phyloP scores from a whole-genome alignment of 768 basidiomycete genomes.

The Cytidiella melzeri region DNA sequence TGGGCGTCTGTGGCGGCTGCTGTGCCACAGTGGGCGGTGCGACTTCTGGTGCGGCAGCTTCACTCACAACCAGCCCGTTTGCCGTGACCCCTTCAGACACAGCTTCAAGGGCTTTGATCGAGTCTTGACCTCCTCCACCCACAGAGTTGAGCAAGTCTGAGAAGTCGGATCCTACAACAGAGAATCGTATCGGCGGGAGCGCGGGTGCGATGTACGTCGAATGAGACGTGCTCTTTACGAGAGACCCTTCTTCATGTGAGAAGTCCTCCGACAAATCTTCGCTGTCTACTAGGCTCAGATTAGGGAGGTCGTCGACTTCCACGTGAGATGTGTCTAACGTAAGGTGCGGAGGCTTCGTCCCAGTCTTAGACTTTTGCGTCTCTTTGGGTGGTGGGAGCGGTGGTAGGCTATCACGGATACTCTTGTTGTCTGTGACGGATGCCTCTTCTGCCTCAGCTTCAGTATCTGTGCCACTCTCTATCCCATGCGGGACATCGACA shows the following conservation, averaged over 20 bases:
- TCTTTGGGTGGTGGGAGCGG: slow-evolving; percentile 45
- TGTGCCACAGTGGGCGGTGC: not conserved
- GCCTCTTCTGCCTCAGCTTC: slow-evolving; percentile 46
- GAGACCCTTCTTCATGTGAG: slow-evolving; percentile 43
- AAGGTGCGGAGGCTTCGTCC: slow-evolving; percentile 24
- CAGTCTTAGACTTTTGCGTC: slow-evolving; percentile 12
- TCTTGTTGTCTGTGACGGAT: slow-evolving; percentile 13
- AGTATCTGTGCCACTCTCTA: slow-evolving; percentile 72
- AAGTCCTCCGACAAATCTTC: slow-evolving; percentile 21
- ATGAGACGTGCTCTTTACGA: slow-evolving; percentile 60
- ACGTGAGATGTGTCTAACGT: slow-evolving; percentile 18
- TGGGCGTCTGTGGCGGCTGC: slow-evolving; percentile 17
- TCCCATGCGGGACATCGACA: slow-evolving; percentile 63
- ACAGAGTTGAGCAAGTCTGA: slow-evolving; percentile 62
- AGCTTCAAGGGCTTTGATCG: too few relatives aligned
- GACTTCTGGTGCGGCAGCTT: slow-evolving; percentile 11
- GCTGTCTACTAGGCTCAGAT: slow-evolving; percentile 25
- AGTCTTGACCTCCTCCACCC: slow-evolving; percentile 27
- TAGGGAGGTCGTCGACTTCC: slow-evolving; percentile 28
- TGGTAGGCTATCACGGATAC: slow-evolving; percentile 22
- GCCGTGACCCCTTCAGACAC: slow-evolving; percentile 13
- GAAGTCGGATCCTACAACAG: slow-evolving; percentile 79
- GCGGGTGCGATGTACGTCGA: slow-evolving; percentile 84
- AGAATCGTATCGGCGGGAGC: slow-evolving; percentile 87
- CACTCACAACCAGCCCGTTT: slow-evolving; percentile 33